phyloP scores from a whole-genome alignment of 73 alveolate species.

The Tetrahymena malaccensis region DNA sequence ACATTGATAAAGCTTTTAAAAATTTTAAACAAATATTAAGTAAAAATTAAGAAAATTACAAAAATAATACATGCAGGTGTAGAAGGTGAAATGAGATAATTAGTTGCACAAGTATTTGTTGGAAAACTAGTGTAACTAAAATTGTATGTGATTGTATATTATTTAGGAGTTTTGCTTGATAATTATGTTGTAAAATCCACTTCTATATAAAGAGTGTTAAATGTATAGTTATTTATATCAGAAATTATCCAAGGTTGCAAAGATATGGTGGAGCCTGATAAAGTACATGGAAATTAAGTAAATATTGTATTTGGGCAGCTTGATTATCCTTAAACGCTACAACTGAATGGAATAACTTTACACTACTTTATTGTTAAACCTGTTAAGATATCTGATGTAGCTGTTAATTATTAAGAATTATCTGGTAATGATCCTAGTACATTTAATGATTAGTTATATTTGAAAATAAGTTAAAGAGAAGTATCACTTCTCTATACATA shows the following conservation, averaged over 20 bases:
- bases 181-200: neutral
- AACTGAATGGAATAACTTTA: too few relatives aligned
- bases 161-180: neutral
- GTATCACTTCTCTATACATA: neutral
- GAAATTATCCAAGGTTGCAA: neutral
- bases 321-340: neutral
- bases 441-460: too few relatives aligned
- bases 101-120: neutral
- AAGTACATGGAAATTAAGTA: neutral
- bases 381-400: neutral
- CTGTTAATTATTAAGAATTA: neutral
- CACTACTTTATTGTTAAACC: neutral
- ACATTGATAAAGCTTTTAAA: neutral
- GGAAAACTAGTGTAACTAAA: neutral
- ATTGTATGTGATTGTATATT: too few relatives aligned
- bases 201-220: neutral
- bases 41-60: too few relatives aligned
- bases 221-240: neutral
- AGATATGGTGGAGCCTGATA: neutral
- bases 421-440: neutral
- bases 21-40: too few relatives aligned
- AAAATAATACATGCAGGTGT: neutral
- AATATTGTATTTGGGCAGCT: neutral
- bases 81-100: neutral
- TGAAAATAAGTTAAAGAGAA: neutral